Base-by-base conservation (phyloP, 306 rosid species). In the Casuarina glauca region DNA sequence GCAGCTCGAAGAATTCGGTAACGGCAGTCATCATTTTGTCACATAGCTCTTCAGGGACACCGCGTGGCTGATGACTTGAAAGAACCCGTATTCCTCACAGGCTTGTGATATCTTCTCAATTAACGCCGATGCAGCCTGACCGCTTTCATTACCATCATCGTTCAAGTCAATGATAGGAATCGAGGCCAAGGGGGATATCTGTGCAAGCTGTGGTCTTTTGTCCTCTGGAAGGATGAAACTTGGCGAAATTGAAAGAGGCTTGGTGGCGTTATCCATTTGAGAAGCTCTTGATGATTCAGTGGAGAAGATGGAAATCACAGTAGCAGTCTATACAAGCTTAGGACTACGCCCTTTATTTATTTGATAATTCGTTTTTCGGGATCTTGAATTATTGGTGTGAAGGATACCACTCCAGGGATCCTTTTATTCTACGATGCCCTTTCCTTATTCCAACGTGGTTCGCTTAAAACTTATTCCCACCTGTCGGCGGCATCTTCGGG, bases 131-230 rank as follows among this genome's bases (percentile, higher is more conserved):
- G 77, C n/a, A 0, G 7, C 69, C 46, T 19, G 44, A 16, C 15
- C 49, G 26, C 10, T 64, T 49, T 74, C 15, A 45, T 6, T 39
- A 45, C 39, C 35, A 1, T 45, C n/a, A 26, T 64, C 69, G 42
- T 66, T 72, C 45, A 88, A 55, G 78, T 88, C 92, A 49, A 90
- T 81, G 70, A 85, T 55, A 42, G 89, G 90, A 62, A 90, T 81
- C 49, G 89, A 84, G 36, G 66, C 53, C 38, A 66, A 4, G 66
- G 75, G 69, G 15, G 81, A 53, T 16, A 86, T 84, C 44, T 75
- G 75, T 38, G 86, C 63, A 72, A 88, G 88, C 44, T 76, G 62
- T 70, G 95, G 92, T 44, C 91, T 76, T 53, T 71, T 60, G 4
- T 72, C 58, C 26, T 88, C 60, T 6, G 88, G 90, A 36, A 87